These are phyloP conservation scores for Leishmania major DNA, from an alignment of 208 protist species.

Conservation along the genomic window DNA sequence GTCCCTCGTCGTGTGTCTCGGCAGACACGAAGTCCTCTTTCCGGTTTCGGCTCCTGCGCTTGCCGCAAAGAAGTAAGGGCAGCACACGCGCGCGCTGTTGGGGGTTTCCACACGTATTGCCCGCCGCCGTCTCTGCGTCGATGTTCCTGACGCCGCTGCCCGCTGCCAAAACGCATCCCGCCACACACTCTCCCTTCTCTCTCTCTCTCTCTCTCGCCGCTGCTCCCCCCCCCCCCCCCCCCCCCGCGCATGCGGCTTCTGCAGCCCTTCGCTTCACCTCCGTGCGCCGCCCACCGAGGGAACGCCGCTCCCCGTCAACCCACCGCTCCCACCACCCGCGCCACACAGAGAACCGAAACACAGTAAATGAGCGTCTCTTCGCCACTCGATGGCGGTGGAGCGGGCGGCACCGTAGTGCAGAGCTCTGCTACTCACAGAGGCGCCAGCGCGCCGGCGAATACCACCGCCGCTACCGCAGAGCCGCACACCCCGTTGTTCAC, in stretches of 20 bases:
- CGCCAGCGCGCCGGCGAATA: not conserved
- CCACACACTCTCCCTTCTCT: not conserved
- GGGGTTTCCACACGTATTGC: not conserved
- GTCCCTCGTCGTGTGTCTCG: not conserved
- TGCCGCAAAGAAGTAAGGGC: not conserved
- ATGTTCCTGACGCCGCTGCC: not conserved
- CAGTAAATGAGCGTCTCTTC: not conserved
- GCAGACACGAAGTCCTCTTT: not conserved
- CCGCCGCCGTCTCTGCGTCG: not conserved
- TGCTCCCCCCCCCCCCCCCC: not conserved
- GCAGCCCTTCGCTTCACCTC: not conserved
- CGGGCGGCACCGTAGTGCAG: not conserved
- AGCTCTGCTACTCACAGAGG: not conserved
- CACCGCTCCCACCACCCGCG: not conserved
- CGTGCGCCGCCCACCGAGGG: not conserved
- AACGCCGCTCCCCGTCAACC: too few relatives aligned
- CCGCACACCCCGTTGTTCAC: slow-evolving; percentile 28
- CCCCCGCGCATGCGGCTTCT: too few relatives aligned
- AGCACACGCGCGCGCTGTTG: not conserved
- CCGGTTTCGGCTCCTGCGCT: not conserved
- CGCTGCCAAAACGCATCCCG: not conserved
- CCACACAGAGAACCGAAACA: not conserved
- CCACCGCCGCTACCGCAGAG: not conserved
- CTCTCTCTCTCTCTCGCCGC: not conserved
- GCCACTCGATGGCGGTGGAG: not conserved